A percentile compares a stretch with the other conserved stretches of the same genome.
Conservation (phyloP, 805 yeast species). For the Pichia kluyveri region DNA sequence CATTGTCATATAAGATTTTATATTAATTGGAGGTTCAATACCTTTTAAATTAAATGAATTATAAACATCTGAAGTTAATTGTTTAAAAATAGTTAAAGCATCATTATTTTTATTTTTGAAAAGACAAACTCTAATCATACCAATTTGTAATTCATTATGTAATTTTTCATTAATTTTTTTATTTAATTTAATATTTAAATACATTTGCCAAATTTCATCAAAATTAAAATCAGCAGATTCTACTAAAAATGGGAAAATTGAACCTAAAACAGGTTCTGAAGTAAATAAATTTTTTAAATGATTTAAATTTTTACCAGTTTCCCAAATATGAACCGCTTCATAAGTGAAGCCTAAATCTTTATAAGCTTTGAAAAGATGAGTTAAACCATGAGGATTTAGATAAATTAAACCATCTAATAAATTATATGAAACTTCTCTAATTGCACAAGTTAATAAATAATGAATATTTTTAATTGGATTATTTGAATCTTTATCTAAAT, state of each 20-base stretch:
- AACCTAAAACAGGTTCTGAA: conserved; percentile 58
- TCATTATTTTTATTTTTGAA: conserved; percentile 53
- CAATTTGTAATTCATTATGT: conserved; percentile 46
- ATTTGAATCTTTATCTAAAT: conserved; percentile 49
- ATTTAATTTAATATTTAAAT: conserved; percentile 29
- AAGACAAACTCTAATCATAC: conserved; percentile 68
- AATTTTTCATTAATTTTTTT: conserved; percentile 25
- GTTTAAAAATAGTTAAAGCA: conserved; percentile 57
- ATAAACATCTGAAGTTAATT: conserved; percentile 45
- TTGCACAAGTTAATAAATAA: conserved; percentile 37
- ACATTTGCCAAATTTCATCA: conserved; percentile 51
- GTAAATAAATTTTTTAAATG: conserved; percentile 38
- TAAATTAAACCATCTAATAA: conserved; percentile 34
- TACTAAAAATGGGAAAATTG: conserved; percentile 57
- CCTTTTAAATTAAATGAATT: conserved; percentile 14
- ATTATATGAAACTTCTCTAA: conserved; percentile 45
- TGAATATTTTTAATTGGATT: conserved; percentile 49
- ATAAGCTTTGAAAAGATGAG: conserved; percentile 48
- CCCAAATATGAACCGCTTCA: conserved; percentile 68
- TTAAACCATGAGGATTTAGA: conserved; percentile 45
- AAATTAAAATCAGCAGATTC: conserved; percentile 51
- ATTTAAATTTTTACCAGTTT: conserved; percentile 42
- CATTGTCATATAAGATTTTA: conserved; percentile 50
- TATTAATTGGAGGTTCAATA: conserved; percentile 28
- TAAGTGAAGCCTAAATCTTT: conserved; percentile 51